Conservation (phyloP, 1,284 basidiomycete genomes). For the Leccinum variabile region DNA sequence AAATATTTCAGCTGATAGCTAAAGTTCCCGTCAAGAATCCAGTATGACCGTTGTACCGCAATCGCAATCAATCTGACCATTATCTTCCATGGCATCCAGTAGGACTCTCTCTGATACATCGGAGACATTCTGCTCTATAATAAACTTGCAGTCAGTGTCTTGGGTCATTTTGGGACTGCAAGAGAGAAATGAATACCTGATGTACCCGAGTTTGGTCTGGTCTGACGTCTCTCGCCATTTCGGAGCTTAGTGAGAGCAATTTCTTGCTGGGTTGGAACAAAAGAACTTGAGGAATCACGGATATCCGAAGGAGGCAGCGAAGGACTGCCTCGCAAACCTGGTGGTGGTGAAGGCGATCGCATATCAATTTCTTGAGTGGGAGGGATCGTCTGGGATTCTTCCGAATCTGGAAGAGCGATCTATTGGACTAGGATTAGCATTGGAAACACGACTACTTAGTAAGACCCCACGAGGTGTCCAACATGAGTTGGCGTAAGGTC, state of each 20-base stretch:
- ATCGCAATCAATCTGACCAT: constrained; percentile 49
- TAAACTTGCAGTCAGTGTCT: constrained; percentile 51
- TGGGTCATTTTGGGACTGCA: constrained; percentile 1
- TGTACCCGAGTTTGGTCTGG: constrained; percentile 44
- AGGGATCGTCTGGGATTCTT: constrained; percentile 45
- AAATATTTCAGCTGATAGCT: constrained; percentile 12
- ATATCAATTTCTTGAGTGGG: constrained; percentile 36
- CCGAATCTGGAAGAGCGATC: constrained; percentile 32
- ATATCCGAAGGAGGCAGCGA: constrained; percentile 44
- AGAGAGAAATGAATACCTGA: constrained; percentile 40
- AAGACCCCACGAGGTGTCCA: constrained; percentile 50
- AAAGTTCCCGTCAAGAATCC: neutral
- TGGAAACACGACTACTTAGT: neutral
- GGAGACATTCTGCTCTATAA: constrained; percentile 10
- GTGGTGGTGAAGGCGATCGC: constrained; percentile 22
- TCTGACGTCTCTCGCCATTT: constrained; percentile 18
- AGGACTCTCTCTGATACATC: neutral
- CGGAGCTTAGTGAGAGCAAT: constrained; percentile 44
- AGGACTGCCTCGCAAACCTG: constrained; percentile 9
- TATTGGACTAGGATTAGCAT: constrained; percentile 13
- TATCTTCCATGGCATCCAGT: constrained; percentile 16
- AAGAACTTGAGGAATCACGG: constrained; percentile 19
- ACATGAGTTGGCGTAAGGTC: constrained; percentile 57
- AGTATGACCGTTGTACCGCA: constrained; percentile 56
- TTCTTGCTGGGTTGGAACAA: constrained; percentile 32